These are phyloP conservation scores for Plasmodium ovale DNA, from an alignment of 169 alveolate genomes.

Conservation along the genomic window DNA sequence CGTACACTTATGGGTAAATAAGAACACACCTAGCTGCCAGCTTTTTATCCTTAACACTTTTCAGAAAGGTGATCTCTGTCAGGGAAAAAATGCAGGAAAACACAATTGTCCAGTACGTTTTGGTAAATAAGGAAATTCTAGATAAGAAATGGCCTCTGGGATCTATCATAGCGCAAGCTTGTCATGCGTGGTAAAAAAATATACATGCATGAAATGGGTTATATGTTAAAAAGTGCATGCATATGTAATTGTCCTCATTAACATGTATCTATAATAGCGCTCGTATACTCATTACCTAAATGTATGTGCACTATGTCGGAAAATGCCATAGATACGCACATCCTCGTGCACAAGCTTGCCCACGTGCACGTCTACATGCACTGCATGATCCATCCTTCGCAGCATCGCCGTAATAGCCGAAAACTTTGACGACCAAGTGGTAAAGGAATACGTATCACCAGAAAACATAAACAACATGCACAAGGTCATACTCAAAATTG, in stretches of 20 bases:
- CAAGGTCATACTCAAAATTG: slow-evolving; percentile 77
- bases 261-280: too few relatives aligned
- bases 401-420: slow-evolving; percentile 79
- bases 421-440: slow-evolving; percentile 62
- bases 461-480: slow-evolving; percentile 78
- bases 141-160: slow-evolving; percentile 81
- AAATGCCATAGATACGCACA: not conserved
- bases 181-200: slow-evolving; percentile 82
- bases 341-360: not conserved
- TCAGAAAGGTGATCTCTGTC: not conserved
- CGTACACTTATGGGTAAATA: too few relatives aligned
- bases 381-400: not conserved
- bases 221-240: not conserved
- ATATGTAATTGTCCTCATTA: too few relatives aligned
- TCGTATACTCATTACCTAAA: not conserved
- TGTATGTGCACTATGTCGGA: not conserved
- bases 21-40: too few relatives aligned
- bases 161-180: slow-evolving; percentile 81
- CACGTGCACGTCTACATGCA: not conserved
- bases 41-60: too few relatives aligned
- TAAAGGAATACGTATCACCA: slow-evolving; percentile 70
- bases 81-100: slow-evolving; percentile 42
- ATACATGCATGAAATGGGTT: not conserved
- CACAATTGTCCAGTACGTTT: slow-evolving; percentile 57
- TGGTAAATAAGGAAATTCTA: slow-evolving; percentile 74